Evolutionary conservation across 192 early-diverging fungal genomes (phyloP), one percentile per base, ranked within the genome.

Genomic region (Phlyctochytrium planicorne): DNA sequence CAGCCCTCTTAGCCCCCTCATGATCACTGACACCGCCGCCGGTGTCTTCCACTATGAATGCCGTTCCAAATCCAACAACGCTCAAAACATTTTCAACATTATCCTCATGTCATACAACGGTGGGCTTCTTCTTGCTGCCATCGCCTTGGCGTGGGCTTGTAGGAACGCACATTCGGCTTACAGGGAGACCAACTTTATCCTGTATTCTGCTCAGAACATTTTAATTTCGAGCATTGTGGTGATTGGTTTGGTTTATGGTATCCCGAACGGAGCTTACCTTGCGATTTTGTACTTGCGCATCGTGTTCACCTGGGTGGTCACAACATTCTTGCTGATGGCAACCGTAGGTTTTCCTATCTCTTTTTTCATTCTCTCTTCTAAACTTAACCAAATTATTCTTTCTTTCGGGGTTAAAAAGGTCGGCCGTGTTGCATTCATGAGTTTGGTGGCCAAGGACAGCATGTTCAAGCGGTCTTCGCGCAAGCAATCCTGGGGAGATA

Each of bases 61-160:
- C 27, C 10, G 27, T 10, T 57, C 55, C 4, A 57, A 14, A 25
- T 10, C 10, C 25, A 14, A 20, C 10, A 57, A 12, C 55, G 10
- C 27, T 14, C 55, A 57, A 27, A 14, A 27, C 10, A 27, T 10
- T 29, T 6, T 57, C 12, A 25, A 57, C 12, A 6, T 29, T 29
- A 10, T 27, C 20, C 10, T 62, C 14, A 62, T 34, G 12, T 6
- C 61, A 50, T 62, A 62, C 50, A 62, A 62, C 30, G 61, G 61
- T 4, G 25, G 40, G 6, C 25, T 62, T 4, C 6, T 55, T 23
- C 35, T 34, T 23, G 33, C 35, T 10, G 27, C 61, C 25, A 29
- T 55, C 50, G 33, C 35, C 14, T 34, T 62, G 61, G 61, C 61
- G 4, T 62, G 35, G 4, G 12, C 25, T 4, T 47, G 33, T 10